A percentile compares a stretch with the other conserved stretches of the same genome.
Conservation (phyloP, 2,329 filamentous ascomycete species). For the Pseudovirgaria hyperparasitica region DNA sequence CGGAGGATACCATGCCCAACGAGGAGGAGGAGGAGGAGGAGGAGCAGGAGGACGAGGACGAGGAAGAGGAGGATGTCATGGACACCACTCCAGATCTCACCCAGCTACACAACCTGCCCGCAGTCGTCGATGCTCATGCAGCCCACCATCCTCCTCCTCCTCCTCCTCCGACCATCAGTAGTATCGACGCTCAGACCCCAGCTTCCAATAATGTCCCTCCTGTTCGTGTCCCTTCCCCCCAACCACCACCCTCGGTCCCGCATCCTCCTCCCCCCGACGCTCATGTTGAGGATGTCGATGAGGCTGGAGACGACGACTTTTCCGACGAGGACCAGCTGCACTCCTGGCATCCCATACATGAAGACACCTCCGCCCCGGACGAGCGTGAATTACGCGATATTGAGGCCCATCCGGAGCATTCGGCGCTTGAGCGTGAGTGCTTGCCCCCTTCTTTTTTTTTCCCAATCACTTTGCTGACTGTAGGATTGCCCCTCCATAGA, state of each 20-base stretch:
- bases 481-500: constrained; percentile 18
- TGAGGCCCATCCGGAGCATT: constrained; percentile 36
- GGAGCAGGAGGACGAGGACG: constrained; percentile 17
- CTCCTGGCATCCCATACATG: constrained; percentile 40
- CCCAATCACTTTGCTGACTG: constrained; percentile 3
- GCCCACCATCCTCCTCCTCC: constrained; percentile 8
- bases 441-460: not conserved
- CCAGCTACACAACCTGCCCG: constrained; percentile 12
- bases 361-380: constrained; percentile 43
- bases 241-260: not conserved
- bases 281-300: constrained; percentile 19
- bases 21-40: too few species aligned
- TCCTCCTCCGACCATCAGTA: constrained; percentile 9
- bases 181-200: constrained; percentile 9
- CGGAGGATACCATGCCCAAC: too few species aligned
- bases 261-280: constrained; percentile 18
- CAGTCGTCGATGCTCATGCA: constrained; percentile 9
- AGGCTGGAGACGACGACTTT: constrained; percentile 24
- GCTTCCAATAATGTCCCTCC: constrained; percentile 9
- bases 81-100: constrained; percentile 23
- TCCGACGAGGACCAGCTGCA: constrained; percentile 14
- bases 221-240: too few species aligned
- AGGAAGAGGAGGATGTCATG: constrained; percentile 24
- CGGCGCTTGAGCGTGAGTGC: constrained; percentile 40
- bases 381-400: constrained; percentile 48